Conservation (phyloP, 257 asterid genomes). For the Plantago elongata region DNA sequence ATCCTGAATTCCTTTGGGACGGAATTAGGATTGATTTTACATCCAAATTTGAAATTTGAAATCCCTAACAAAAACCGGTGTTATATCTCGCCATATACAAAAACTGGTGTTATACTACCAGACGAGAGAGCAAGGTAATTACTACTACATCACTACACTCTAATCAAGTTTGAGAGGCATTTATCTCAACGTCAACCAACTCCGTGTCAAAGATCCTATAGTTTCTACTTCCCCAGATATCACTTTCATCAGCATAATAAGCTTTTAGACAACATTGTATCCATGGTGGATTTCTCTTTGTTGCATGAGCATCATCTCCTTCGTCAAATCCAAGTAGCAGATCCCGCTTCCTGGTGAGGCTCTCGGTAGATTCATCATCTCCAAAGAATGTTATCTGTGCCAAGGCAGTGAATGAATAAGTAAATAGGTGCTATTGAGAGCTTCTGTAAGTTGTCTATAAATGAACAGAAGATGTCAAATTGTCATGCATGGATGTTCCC, state of each 20-base stretch:
- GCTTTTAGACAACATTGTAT: conserved; percentile 60
- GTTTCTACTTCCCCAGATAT: conserved; percentile 62
- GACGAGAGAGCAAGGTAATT: too few species aligned
- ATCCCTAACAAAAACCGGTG: too few species aligned
- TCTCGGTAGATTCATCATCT: conserved; percentile 30
- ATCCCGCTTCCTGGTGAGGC: conserved; percentile 38
- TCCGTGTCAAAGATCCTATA: conserved; percentile 52
- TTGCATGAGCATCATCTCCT: conserved; percentile 1
- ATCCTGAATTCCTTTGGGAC: too few species aligned
- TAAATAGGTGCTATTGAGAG: neutral
- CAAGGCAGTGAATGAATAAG: conserved; percentile 10
- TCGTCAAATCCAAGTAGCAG: conserved; percentile 50
- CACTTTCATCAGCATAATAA: conserved; percentile 38
- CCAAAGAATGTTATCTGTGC: conserved; percentile 51
- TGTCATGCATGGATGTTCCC: too few species aligned
- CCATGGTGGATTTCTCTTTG: conserved; percentile 67
- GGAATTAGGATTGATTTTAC: too few species aligned
- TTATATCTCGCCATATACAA: too few species aligned
- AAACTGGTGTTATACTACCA: too few species aligned
- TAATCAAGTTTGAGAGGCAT: neutral
- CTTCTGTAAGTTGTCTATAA: too few species aligned
- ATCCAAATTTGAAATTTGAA: too few species aligned
- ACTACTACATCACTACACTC: too few species aligned
- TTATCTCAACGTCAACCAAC: conserved; percentile 22
- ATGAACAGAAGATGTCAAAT: too few species aligned